Evolutionary conservation across 768 basidiomycete species (phyloP).

Genomic region (Pulveroboletus sp.): DNA sequence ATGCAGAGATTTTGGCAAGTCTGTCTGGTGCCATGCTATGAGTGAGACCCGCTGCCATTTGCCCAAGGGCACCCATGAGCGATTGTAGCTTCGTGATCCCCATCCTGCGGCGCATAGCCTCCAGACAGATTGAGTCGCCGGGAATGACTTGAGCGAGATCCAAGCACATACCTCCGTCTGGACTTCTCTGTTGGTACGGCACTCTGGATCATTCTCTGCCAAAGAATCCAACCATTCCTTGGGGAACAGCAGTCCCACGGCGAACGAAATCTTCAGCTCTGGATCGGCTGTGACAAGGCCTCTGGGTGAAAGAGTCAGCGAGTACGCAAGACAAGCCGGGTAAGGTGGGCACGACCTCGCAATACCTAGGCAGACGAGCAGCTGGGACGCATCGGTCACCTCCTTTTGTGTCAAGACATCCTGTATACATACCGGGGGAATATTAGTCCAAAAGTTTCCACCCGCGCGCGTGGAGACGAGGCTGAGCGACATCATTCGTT

Average conservation of each 20-base stretch:
- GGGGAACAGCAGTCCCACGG: constrained; percentile 59
- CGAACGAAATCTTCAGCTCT: constrained; percentile 42
- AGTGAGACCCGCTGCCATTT: constrained; percentile 64
- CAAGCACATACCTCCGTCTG: constrained; percentile 44
- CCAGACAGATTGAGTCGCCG: background rate
- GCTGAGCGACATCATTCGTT: constrained; percentile 61
- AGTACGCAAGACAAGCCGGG: background rate
- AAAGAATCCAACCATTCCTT: constrained; percentile 52
- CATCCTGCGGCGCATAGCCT: constrained; percentile 47
- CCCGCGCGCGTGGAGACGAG: constrained; percentile 71
- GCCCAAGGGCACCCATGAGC: constrained; percentile 60
- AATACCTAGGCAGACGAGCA: constrained; percentile 35
- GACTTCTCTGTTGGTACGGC: constrained; percentile 61
- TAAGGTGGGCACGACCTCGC: constrained; percentile 24
- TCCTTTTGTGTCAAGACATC: background rate
- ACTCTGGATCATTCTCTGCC: constrained; percentile 48
- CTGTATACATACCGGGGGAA: constrained; percentile 51
- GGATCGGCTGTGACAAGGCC: constrained; percentile 35
- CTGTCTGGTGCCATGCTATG: constrained; percentile 52
- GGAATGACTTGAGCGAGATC: background rate
- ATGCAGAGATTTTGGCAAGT: constrained; percentile 43
- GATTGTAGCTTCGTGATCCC: constrained; percentile 53
- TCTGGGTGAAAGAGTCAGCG: constrained; percentile 28
- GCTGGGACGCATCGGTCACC: constrained; percentile 26
- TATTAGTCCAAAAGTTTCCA: constrained; percentile 49